phyloP scores from a whole-genome alignment of 2,329 filamentous ascomycete species.

The Phaeosphaeria sp. region DNA sequence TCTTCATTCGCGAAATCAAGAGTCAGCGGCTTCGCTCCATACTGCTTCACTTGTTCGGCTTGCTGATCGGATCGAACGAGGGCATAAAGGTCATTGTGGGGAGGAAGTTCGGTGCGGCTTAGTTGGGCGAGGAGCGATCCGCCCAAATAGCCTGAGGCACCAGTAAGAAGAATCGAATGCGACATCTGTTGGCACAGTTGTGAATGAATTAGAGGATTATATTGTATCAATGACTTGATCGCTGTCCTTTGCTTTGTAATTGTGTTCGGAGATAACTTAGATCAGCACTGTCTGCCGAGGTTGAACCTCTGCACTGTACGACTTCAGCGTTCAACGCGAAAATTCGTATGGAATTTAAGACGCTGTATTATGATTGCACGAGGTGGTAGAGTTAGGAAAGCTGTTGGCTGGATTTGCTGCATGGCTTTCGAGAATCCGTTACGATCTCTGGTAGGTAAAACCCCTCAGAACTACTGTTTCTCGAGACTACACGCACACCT shows the following conservation, averaged over 20 bases:
- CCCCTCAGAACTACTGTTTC: not conserved
- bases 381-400: too few relatives aligned
- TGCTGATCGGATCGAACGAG: slow-evolving; percentile 56
- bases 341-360: not conserved
- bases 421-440: too few relatives aligned
- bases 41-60: slow-evolving; percentile 53
- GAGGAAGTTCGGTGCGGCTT: slow-evolving; percentile 46
- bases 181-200: slow-evolving; percentile 18
- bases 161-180: slow-evolving; percentile 58
- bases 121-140: slow-evolving; percentile 56
- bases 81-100: slow-evolving; percentile 55
- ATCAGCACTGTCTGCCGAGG: not conserved
- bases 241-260: not conserved
- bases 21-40: slow-evolving; percentile 52
- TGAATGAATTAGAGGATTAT: not conserved
- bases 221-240: not conserved
- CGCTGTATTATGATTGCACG: too few relatives aligned
- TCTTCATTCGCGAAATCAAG: slow-evolving; percentile 50
- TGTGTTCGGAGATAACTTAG: not conserved
- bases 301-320: not conserved
- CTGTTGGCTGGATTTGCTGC: too few relatives aligned
- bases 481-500: not conserved
- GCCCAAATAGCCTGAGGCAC: slow-evolving; percentile 61
- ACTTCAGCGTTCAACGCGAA: not conserved
- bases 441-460: too few relatives aligned